Conservation (phyloP, 129 eudicot genomes). For the Artemisia tridentata region DNA sequence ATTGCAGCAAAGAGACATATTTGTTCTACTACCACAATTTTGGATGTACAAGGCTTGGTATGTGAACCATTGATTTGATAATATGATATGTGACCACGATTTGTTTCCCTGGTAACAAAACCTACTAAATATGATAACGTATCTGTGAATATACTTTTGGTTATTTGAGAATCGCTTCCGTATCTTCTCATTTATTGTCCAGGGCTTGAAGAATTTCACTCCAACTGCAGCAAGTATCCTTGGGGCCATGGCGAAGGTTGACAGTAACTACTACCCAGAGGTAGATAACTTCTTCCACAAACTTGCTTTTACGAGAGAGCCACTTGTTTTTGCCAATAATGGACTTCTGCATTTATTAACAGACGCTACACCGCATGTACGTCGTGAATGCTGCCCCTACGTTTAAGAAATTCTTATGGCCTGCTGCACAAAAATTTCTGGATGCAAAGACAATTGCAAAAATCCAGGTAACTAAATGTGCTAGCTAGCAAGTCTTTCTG, state of each 20-base stretch:
- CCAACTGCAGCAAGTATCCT: conserved; percentile 66
- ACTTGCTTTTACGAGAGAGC: background rate
- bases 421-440: conserved; percentile 79
- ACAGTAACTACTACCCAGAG: conserved; percentile 83
- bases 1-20: conserved; percentile 82
- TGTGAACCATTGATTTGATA: conserved; percentile 24
- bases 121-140: too few species aligned
- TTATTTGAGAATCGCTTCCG: too few species aligned
- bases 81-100: conserved; percentile 2
- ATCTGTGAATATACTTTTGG: too few species aligned
- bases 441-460: conserved; percentile 75
- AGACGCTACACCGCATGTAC: conserved; percentile 85
- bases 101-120: background rate
- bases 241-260: conserved; percentile 76
- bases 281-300: conserved; percentile 33
- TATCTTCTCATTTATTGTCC: conserved; percentile 20
- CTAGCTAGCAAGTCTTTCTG: background rate
- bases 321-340: background rate
- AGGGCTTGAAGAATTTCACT: conserved; percentile 82
- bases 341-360: conserved; percentile 2
- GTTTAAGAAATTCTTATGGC: conserved; percentile 83
- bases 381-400: conserved; percentile 80
- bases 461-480: conserved; percentile 50
- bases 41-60: conserved; percentile 96
- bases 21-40: conserved; percentile 80